Evolutionary conservation across 306 rosid species (phyloP), one percentile per base, ranked within the genome.

Genomic region (Sechiopsis laciniata): DNA sequence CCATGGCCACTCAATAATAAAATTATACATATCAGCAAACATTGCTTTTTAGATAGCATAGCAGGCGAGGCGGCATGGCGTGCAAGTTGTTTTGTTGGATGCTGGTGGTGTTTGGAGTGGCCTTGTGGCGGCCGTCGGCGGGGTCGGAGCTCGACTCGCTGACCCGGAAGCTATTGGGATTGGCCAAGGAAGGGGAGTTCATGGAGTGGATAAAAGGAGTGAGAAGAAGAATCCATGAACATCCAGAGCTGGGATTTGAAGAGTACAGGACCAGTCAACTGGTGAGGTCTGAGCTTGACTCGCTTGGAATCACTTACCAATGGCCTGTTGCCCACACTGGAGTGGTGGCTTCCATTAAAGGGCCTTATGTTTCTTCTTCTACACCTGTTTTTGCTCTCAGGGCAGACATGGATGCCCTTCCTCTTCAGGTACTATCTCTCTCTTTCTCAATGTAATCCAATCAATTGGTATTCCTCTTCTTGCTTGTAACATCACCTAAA

Each of bases 401-500:
- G 70, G 85, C 87, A 11, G 85, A 81, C 75, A 84, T 81, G 87
- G 87, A 81, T 74, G 87, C 81, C 22, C 84, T 80, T 46, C 84
- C 84, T 50, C 40, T 84, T 24, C 81, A 46, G 72, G 72, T 67
- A 60, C 66, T 60, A 2, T 14, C 66, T 14, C 45, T 14, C 45
- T 26, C 66, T 24, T 7, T 21, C 1, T 55, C 5, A 24, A 26
- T 24, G 66, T 40, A 60, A 12, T 58, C 37, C 13, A 58, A 20
- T 20, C 3, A 2, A 17, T 17, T 55, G 2, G 59, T 55, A 8
- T 55, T 55, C 59, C 59, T 55, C 59, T 29, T 55, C n/a, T n/a
- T n/a, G n/a, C 60, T 7, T 55, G 59, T 2, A 55, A 56, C 10
- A 56, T 22, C 37, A 5, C 64, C 19, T 61, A 6, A 61, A 14